Percentiles rank a stretch among this genome's conserved stretches.
phyloP scores from a whole-genome alignment of 257 asterid species.

The Ocimum tenuiflorum region DNA sequence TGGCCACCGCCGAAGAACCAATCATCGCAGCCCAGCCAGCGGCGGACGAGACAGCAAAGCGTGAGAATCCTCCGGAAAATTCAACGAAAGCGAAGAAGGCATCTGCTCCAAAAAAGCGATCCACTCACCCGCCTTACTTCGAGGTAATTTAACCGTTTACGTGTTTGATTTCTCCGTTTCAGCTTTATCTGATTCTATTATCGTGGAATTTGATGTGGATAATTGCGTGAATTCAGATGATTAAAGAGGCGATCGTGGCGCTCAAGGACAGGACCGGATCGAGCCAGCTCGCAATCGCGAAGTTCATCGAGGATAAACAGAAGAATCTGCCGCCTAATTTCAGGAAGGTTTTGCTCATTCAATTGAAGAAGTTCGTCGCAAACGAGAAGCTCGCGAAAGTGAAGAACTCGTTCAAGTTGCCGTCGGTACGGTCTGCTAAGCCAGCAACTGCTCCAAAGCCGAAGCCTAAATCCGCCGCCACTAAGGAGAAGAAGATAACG shows the following conservation, averaged over 20 bases:
- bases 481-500: constrained; percentile 23
- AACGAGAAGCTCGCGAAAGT: constrained; percentile 43
- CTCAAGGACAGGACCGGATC: constrained; percentile 58
- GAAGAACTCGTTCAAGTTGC: constrained; percentile 48
- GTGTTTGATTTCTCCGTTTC: neutral
- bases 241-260: constrained; percentile 44
- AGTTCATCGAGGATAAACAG: constrained; percentile 56
- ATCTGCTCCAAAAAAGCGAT: constrained; percentile 31
- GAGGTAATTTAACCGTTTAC: constrained; percentile 32
- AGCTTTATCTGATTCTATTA: neutral
- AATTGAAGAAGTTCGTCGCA: constrained; percentile 47
- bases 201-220: neutral
- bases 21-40: constrained; percentile 2
- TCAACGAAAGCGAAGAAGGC: constrained; percentile 15
- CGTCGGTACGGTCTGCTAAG: constrained; percentile 25
- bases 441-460: constrained; percentile 14
- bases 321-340: constrained; percentile 48
- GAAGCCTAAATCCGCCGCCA: neutral
- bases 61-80: neutral
- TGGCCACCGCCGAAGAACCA: constrained; percentile 25
- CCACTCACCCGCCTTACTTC: constrained; percentile 52
- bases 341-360: constrained; percentile 43
- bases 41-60: constrained; percentile 3
- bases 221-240: constrained; percentile 32
- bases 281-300: constrained; percentile 54